A percentile compares a stretch with the other conserved stretches of the same genome.
Conservation (phyloP, 164 flowering plant species). For the Houttuynia cordata region DNA sequence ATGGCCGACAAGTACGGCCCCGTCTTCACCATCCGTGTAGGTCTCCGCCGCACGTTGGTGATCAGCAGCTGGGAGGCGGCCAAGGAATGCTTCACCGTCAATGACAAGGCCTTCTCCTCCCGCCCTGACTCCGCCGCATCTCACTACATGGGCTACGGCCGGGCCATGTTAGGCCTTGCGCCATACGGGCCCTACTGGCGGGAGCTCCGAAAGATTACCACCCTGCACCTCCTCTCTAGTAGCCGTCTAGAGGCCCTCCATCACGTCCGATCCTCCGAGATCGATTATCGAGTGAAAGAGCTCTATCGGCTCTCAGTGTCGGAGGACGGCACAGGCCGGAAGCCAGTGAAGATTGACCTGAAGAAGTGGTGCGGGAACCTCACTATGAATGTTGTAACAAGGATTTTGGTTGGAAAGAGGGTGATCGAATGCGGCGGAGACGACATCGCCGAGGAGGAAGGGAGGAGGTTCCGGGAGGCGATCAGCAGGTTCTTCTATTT, state of each 20-base stretch:
- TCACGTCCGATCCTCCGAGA: slow-evolving; percentile 1
- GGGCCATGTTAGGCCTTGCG: slow-evolving; percentile 3
- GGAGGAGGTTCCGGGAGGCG: neutral
- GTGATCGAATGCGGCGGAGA: neutral
- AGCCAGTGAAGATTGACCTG: slow-evolving; percentile 2
- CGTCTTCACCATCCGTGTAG: slow-evolving; percentile 5
- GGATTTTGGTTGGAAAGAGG: slow-evolving; percentile 4
- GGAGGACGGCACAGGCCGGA: neutral
- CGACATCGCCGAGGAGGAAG: neutral
- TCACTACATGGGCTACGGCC: slow-evolving; percentile 3
- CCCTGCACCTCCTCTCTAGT: slow-evolving; percentile 1
- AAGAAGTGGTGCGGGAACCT: slow-evolving; percentile 1
- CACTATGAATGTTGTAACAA: neutral
- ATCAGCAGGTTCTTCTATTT: neutral
- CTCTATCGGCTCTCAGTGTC: neutral
- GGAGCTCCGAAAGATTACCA: slow-evolving; percentile 6
- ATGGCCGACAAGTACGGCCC: slow-evolving; percentile 10
- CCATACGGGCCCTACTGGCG: slow-evolving; percentile 10
- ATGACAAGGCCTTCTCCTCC: slow-evolving; percentile 5
- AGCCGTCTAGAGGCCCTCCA: slow-evolving; percentile 2
- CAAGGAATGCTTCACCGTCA: slow-evolving; percentile 9
- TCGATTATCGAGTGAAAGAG: neutral
- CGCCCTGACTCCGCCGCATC: slow-evolving; percentile 1
- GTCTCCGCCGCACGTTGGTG: slow-evolving; percentile 1
- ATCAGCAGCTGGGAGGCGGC: slow-evolving; percentile 1